A percentile compares a stretch with the other conserved stretches of the same genome.
Conservation (phyloP, 352 stramenopile species). For the Elongisporangium undulatum region DNA sequence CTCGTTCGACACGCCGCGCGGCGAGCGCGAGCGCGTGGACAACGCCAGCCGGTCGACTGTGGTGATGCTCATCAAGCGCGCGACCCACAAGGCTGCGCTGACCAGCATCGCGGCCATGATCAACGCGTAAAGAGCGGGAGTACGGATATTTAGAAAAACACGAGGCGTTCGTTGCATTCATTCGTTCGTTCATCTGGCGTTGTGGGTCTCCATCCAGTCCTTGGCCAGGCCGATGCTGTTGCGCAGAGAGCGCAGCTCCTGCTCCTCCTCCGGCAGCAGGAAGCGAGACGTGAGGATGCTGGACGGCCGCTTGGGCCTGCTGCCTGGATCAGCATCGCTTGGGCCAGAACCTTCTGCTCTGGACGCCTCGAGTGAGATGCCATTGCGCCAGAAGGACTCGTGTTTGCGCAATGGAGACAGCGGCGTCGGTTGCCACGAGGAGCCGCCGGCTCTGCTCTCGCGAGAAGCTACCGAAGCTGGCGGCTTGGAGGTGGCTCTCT, state of each 20-base stretch:
- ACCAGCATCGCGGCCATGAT: slow-evolving; percentile 77
- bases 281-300: slow-evolving; percentile 29
- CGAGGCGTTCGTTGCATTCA: neutral
- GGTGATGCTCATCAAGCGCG: slow-evolving; percentile 72
- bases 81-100: slow-evolving; percentile 80
- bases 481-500: neutral
- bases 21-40: slow-evolving; percentile 54
- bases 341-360: neutral
- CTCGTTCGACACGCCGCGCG: slow-evolving; percentile 63
- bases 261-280: slow-evolving; percentile 51
- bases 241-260: slow-evolving; percentile 37
- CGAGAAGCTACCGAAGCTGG: neutral
- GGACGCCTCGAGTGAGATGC: slow-evolving; percentile 38
- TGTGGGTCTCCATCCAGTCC: slow-evolving; percentile 53
- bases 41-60: slow-evolving; percentile 63
- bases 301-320: slow-evolving; percentile 2
- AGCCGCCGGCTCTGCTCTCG: neutral
- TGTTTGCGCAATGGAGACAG: slow-evolving; percentile 43
- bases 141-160: slow-evolving; percentile 35
- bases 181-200: slow-evolving; percentile 3
- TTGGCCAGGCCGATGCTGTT: slow-evolving; percentile 64
- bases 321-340: neutral
- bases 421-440: slow-evolving; percentile 24
- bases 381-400: slow-evolving; percentile 46
- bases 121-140: slow-evolving; percentile 49